Evolutionary conservation across 768 basidiomycete species (phyloP).

Genomic region (Leucocoprinus leucothites): DNA sequence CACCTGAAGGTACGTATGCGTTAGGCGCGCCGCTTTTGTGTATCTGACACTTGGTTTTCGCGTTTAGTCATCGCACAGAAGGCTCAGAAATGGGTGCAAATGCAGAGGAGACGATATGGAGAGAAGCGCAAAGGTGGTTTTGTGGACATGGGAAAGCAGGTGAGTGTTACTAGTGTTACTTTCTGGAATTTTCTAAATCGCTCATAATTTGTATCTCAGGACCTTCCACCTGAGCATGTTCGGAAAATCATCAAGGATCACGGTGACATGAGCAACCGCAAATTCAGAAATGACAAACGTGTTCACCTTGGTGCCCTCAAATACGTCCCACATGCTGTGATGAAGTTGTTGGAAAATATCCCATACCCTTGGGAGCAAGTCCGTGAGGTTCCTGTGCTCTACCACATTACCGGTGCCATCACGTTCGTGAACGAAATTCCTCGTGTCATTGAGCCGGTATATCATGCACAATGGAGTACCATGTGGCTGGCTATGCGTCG

Average conservation of each 20-base stretch:
- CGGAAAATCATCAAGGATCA: slow-evolving; percentile 99
- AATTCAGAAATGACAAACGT: slow-evolving; percentile 99
- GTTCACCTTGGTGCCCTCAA: slow-evolving; percentile 97
- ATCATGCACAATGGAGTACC: slow-evolving; percentile 98
- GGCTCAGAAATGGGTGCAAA: slow-evolving; percentile 93
- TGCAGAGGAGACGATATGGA: slow-evolving; percentile 91
- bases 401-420: slow-evolving; percentile 99
- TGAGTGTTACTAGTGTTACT: slow-evolving; percentile 30
- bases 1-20: slow-evolving; percentile 40
- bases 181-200: slow-evolving; percentile 5
- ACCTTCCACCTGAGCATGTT: slow-evolving; percentile 95
- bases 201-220: slow-evolving; percentile 43
- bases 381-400: slow-evolving; percentile 96
- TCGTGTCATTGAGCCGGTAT: slow-evolving; percentile 93
- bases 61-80: slow-evolving; percentile 74
- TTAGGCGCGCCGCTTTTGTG: slow-evolving; percentile 7
- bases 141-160: slow-evolving; percentile 92
- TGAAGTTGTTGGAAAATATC: slow-evolving; percentile 99
- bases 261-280: slow-evolving; percentile 99
- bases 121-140: slow-evolving; percentile 88
- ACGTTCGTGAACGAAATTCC: slow-evolving; percentile 99
- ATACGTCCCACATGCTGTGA: slow-evolving; percentile 98
- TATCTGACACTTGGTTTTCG: slow-evolving; percentile 18
- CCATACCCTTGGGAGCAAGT: slow-evolving; percentile 99
- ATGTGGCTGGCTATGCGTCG: slow-evolving; percentile 99